Percentiles rank a stretch among this genome's conserved stretches.
These are phyloP conservation scores for Talaromyces sp. DNA, from an alignment of 2,329 filamentous ascomycete genomes.

Conservation along the genomic window DNA sequence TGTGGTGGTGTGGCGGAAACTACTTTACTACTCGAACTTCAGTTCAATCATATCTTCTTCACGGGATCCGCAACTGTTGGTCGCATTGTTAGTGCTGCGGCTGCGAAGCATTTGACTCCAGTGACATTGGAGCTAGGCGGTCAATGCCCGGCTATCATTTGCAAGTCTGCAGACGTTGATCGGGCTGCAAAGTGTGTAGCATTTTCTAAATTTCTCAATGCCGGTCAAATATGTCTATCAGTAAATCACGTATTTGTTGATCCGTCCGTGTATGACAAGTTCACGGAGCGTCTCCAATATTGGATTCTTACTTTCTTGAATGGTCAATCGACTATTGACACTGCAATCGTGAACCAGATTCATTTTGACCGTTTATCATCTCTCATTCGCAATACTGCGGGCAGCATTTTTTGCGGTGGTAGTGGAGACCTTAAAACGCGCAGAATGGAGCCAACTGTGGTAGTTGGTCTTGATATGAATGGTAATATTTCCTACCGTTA, in stretches of 20 bases:
- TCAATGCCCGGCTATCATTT: constrained; percentile 45
- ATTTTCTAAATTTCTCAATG: constrained; percentile 42
- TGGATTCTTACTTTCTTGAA: constrained; percentile 34
- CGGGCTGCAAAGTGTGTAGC: constrained; percentile 45
- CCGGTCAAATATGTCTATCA: constrained; percentile 42
- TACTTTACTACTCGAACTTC: constrained; percentile 33
- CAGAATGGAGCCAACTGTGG: constrained; percentile 39
- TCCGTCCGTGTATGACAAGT: constrained; percentile 36
- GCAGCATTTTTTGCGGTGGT: constrained; percentile 38
- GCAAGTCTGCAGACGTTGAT: constrained; percentile 40
- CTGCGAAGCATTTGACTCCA: constrained; percentile 47
- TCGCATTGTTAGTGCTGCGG: constrained; percentile 38
- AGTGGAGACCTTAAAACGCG: constrained; percentile 27
- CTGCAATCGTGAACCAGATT: constrained; percentile 42
- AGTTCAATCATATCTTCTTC: constrained; percentile 48
- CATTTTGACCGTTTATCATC: constrained; percentile 42
- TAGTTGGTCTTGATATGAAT: constrained; percentile 33
- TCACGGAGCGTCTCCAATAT: constrained; percentile 34
- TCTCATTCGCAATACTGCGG: constrained; percentile 37
- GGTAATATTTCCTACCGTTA: constrained; percentile 19
- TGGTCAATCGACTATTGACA: constrained; percentile 25
- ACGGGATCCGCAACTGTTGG: constrained; percentile 42
- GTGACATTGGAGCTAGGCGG: constrained; percentile 47
- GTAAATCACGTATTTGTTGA: constrained; percentile 48
- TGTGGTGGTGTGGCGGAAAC: constrained; percentile 40